Conservation (phyloP, 2,329 filamentous ascomycete species). For the Diaporthe ampelina region DNA sequence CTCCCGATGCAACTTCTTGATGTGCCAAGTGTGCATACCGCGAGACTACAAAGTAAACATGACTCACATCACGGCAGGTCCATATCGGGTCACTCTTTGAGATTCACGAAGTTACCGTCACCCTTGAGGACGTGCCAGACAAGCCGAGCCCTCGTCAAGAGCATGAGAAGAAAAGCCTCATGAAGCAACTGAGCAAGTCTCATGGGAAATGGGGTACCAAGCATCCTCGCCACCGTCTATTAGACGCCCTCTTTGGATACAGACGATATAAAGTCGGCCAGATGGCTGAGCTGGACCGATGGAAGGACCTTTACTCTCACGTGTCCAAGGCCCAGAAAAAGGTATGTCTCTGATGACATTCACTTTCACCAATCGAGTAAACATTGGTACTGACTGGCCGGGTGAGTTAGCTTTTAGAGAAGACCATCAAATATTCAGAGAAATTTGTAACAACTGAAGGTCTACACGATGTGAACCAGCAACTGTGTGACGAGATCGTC, state of each 20-base stretch:
- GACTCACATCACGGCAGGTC: background rate
- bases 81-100: background rate
- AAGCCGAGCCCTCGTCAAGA: background rate
- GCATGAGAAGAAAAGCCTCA: background rate
- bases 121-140: background rate
- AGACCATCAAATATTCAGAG: background rate
- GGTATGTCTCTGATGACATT: background rate
- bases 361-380: too few relatives aligned
- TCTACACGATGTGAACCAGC: background rate
- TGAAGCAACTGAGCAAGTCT: background rate
- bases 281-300: background rate
- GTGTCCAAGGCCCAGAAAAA: slow-evolving; percentile 3
- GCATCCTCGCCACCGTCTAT: background rate
- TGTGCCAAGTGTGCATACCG: too few relatives aligned
- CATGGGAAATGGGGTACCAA: background rate
- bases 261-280: background rate
- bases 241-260: background rate
- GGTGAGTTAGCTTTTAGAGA: background rate
- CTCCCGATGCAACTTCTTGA: background rate
- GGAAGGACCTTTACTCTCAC: background rate
- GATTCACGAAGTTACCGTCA: background rate
- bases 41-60: too few relatives aligned
- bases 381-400: background rate
- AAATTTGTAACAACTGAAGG: background rate
- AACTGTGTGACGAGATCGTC: background rate